These are phyloP conservation scores for Grosmannia huntii DNA, from an alignment of 2,329 filamentous ascomycete species.

Conservation along the genomic window DNA sequence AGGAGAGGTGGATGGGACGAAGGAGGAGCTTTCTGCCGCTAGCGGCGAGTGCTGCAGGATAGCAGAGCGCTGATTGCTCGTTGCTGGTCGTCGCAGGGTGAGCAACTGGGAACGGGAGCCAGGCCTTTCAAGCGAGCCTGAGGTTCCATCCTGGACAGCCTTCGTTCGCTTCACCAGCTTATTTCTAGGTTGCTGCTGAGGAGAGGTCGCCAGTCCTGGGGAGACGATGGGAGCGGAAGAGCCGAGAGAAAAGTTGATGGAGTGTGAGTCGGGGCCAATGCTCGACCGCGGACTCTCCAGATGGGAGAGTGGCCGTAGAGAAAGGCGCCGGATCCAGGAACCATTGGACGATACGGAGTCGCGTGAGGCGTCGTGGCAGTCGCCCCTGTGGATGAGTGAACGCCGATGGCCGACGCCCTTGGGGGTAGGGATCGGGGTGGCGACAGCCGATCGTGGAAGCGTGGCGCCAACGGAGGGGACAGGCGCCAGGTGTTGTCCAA, in stretches of 20 bases:
- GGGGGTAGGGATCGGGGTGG: conserved; percentile 28
- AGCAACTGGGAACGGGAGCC: conserved; percentile 49
- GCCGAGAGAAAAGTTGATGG: conserved; percentile 51
- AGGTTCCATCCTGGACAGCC: conserved; percentile 32
- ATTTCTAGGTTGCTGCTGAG: conserved; percentile 46
- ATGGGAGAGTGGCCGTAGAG: conserved; percentile 51
- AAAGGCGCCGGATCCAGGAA: conserved; percentile 63
- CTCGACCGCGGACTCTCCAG: conserved; percentile 53
- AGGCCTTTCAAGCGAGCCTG: conserved; percentile 27
- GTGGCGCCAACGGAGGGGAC: conserved; percentile 17
- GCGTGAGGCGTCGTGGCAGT: conserved; percentile 31
- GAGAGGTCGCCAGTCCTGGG: conserved; percentile 16
- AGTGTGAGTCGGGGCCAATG: conserved; percentile 51
- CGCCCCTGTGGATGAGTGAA: conserved; percentile 27
- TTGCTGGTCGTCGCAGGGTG: conserved; percentile 59
- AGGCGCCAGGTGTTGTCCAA: conserved; percentile 12
- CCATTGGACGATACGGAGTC: conserved; percentile 49
- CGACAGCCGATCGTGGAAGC: conserved; percentile 18
- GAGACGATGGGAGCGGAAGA: conserved; percentile 53
- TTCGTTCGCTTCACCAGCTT: conserved; percentile 66
- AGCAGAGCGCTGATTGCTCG: conserved; percentile 64
- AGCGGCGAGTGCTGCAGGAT: conserved; percentile 45
- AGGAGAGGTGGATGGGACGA: conserved; percentile 9
- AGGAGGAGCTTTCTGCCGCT: conserved; percentile 7
- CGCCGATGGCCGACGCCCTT: conserved; percentile 27